These are phyloP conservation scores for Beauveria medogensis DNA, from an alignment of 2,329 filamentous ascomycete genomes.

Conservation along the genomic window DNA sequence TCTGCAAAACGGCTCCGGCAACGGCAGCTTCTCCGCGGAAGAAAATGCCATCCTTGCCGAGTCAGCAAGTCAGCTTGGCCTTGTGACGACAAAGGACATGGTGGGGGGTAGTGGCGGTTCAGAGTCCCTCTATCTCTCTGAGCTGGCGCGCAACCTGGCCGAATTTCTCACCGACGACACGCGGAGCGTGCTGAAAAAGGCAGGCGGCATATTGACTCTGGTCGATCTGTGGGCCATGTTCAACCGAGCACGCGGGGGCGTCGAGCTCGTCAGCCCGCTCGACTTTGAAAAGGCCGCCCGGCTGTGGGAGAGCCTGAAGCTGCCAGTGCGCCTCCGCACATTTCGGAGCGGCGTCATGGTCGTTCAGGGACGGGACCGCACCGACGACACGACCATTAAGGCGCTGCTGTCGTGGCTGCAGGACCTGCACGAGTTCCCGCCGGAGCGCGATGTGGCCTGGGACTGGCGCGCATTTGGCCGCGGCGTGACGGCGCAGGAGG, in stretches of 20 bases:
- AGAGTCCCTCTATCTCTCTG: conserved; percentile 82
- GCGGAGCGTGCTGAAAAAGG: conserved; percentile 65
- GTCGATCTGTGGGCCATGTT: conserved; percentile 93
- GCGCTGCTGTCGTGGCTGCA: conserved; percentile 70
- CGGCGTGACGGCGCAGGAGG: conserved; percentile 83
- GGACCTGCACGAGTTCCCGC: conserved; percentile 59
- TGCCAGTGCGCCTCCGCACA: conserved; percentile 77
- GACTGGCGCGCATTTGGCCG: conserved; percentile 71
- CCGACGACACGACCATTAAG: conserved; percentile 80
- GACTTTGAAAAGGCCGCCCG: conserved; percentile 87
- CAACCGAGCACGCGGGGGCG: conserved; percentile 84
- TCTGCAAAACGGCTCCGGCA: conserved; percentile 52
- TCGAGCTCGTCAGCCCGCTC: conserved; percentile 83
- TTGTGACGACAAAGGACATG: conserved; percentile 94
- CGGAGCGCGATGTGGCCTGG: conserved; percentile 59
- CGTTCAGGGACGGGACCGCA: conserved; percentile 80
- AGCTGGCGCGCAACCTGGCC: conserved; percentile 74
- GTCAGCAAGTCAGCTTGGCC: conserved; percentile 68
- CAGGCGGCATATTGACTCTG: conserved; percentile 81
- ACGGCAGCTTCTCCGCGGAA: conserved; percentile 56
- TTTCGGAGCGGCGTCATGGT: conserved; percentile 95
- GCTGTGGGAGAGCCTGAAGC: conserved; percentile 77
- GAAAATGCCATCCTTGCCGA: conserved; percentile 69
- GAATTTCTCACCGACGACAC: conserved; percentile 85
- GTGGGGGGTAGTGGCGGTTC: conserved; percentile 65